phyloP scores from a whole-genome alignment of 768 basidiomycete genomes.

The Cyclocybe cylindracea region DNA sequence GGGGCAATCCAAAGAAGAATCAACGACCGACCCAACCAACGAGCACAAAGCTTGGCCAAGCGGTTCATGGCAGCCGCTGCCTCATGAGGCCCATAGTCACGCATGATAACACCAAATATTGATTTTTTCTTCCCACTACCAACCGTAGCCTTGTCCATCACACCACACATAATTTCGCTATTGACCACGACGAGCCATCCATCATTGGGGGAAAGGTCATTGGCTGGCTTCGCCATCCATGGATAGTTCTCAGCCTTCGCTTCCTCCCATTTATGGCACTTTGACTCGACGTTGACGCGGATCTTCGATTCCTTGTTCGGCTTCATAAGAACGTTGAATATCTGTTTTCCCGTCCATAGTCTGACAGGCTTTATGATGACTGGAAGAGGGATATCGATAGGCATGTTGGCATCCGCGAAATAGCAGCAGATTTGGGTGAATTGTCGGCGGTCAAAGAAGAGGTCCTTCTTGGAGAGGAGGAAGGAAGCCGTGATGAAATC shows the following conservation, averaged over 20 bases:
- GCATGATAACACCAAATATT: slow-evolving; percentile 95
- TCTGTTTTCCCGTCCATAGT: slow-evolving; percentile 97
- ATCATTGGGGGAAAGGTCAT: slow-evolving; percentile 94
- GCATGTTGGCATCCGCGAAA: slow-evolving; percentile 85
- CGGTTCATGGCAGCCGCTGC: slow-evolving; percentile 96
- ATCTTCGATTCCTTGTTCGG: slow-evolving; percentile 85
- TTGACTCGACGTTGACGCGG: slow-evolving; percentile 92
- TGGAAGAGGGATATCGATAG: slow-evolving; percentile 95
- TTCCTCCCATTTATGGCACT: slow-evolving; percentile 89
- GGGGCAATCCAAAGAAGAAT: neutral
- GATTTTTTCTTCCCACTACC: slow-evolving; percentile 99
- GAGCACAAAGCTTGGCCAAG: slow-evolving; percentile 91
- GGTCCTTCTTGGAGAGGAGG: slow-evolving; percentile 90
- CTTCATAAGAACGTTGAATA: slow-evolving; percentile 97
- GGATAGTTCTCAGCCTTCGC: slow-evolving; percentile 65
- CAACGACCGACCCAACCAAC: slow-evolving; percentile 74
- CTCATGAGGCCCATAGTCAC: slow-evolving; percentile 95
- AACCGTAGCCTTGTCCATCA: slow-evolving; percentile 97
- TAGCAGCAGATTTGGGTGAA: slow-evolving; percentile 98
- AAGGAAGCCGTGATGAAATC: slow-evolving; percentile 99
- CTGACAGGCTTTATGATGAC: slow-evolving; percentile 90
- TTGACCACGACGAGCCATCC: slow-evolving; percentile 97
- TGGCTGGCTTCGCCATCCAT: slow-evolving; percentile 56
- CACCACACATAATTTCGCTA: slow-evolving; percentile 98
- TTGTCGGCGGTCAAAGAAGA: slow-evolving; percentile 89